Conservation (phyloP, 768 basidiomycete genomes). For the Hygrocybe punicea region DNA sequence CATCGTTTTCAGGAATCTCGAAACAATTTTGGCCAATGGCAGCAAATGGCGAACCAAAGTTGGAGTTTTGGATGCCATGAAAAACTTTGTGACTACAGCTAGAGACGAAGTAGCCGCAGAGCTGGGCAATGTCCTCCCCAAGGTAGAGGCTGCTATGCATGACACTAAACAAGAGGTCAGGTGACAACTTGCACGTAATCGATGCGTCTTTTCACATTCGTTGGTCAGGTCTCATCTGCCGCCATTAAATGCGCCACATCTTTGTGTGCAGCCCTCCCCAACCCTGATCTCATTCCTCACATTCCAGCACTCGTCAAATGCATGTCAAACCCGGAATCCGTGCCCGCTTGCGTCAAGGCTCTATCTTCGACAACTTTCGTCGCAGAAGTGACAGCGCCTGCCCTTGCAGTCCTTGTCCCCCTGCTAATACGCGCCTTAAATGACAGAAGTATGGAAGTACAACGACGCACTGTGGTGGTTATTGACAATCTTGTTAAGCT, state of each 20-base stretch:
- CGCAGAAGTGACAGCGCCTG: conserved; percentile 94
- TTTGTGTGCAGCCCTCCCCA: conserved; percentile 86
- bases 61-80: conserved; percentile 86
- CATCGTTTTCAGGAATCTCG: conserved; percentile 63
- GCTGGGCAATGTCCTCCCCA: conserved; percentile 76
- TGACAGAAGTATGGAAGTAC: conserved; percentile 94
- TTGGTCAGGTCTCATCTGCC: conserved; percentile 71
- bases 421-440: conserved; percentile 87
- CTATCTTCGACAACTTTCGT: conserved; percentile 95
- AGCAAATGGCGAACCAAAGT: conserved; percentile 91
- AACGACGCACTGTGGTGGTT: conserved; percentile 90
- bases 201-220: conserved; percentile 3
- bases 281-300: conserved; percentile 88
- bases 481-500: conserved; percentile 97
- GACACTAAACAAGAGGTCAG: conserved; percentile 92
- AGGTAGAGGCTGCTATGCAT: conserved; percentile 88
- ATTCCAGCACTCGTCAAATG: conserved; percentile 87
- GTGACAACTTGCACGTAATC: conserved; percentile 4
- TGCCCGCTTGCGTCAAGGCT: conserved; percentile 90
- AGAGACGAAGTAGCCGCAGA: conserved; percentile 78
- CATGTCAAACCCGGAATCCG: conserved; percentile 87
- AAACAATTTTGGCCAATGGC: conserved; percentile 71
- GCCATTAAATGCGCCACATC: conserved; percentile 87
- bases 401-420: conserved; percentile 92
- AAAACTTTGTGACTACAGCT: conserved; percentile 63